A percentile compares a stretch with the other conserved stretches of the same genome.
These are phyloP conservation scores for Trichaptum fuscoviolaceum DNA, from an alignment of 768 basidiomycete species.

Conservation along the genomic window DNA sequence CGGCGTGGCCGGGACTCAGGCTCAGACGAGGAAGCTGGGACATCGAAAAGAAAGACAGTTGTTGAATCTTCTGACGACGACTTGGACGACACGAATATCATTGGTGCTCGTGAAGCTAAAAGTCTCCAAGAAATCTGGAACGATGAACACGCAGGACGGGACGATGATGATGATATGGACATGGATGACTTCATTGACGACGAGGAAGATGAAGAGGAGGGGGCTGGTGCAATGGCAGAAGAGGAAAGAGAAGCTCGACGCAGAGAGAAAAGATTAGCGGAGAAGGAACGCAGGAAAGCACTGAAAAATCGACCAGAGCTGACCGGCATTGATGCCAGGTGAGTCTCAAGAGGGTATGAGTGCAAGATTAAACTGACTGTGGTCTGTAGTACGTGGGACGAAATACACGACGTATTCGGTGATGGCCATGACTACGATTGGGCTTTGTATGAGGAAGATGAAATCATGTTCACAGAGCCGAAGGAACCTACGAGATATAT, in stretches of 20 bases:
- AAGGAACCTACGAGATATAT: conserved; percentile 80
- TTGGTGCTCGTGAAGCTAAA: conserved; percentile 44
- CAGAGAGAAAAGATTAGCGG: conserved; percentile 53
- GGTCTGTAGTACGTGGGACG: conserved; percentile 79
- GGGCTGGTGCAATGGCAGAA: conserved; percentile 60
- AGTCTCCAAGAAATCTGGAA: conserved; percentile 81
- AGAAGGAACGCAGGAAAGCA: conserved; percentile 61
- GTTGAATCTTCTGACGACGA: conserved; percentile 79
- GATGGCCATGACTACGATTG: conserved; percentile 96
- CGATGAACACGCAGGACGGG: conserved; percentile 52
- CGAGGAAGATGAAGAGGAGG: conserved; percentile 54
- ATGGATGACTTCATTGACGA: conserved; percentile 77
- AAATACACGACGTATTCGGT: conserved; percentile 94
- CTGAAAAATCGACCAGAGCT: conserved; percentile 64
- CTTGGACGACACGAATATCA: conserved; percentile 47
- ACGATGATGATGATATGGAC: conserved; percentile 71
- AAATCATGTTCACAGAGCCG: conserved; percentile 40
- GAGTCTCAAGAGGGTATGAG: conserved; percentile 27
- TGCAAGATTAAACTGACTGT: not conserved
- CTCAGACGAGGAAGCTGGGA: conserved; percentile 59
- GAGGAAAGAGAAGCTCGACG: conserved; percentile 72
- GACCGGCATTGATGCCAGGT: conserved; percentile 81
- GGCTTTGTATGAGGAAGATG: conserved; percentile 83
- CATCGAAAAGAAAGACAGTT: conserved; percentile 52
- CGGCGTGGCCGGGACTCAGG: conserved; percentile 71